These are phyloP conservation scores for Lanmaoa rubissima DNA, from an alignment of 768 basidiomycete genomes.

Conservation along the genomic window DNA sequence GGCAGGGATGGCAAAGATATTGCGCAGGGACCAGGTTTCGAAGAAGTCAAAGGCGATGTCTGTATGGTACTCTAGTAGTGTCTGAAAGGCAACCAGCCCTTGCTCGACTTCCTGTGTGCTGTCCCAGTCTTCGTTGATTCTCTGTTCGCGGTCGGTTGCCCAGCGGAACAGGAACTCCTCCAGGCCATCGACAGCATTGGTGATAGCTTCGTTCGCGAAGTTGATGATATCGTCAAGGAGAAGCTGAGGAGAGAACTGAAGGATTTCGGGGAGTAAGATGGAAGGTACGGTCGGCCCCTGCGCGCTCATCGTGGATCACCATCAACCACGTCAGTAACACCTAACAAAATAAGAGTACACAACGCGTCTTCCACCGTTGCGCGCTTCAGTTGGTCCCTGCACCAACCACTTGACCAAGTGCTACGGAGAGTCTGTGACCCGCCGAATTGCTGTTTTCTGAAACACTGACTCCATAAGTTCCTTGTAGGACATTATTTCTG, in stretches of 20 bases:
- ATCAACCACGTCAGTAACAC: neutral
- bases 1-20: slow-evolving; percentile 77
- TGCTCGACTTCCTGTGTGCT: slow-evolving; percentile 71
- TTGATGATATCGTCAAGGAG: slow-evolving; percentile 87
- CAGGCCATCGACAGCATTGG: slow-evolving; percentile 75
- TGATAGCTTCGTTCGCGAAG: slow-evolving; percentile 74
- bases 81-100: slow-evolving; percentile 84
- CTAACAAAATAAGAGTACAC: slow-evolving; percentile 23
- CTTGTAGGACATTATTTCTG: neutral
- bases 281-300: slow-evolving; percentile 30
- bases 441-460: neutral
- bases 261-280: slow-evolving; percentile 45
- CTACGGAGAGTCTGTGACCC: neutral
- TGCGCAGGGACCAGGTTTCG: slow-evolving; percentile 85
- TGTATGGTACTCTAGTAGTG: slow-evolving; percentile 81
- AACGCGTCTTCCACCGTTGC: slow-evolving; percentile 21
- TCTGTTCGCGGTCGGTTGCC: slow-evolving; percentile 62
- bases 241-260: slow-evolving; percentile 82
- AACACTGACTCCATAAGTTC: neutral
- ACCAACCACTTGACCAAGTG: too few species aligned
- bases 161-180: slow-evolving; percentile 74
- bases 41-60: slow-evolving; percentile 92
- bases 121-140: slow-evolving; percentile 48
- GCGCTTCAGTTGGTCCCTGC: neutral
- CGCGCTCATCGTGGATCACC: slow-evolving; percentile 23